A percentile compares a stretch with the other conserved stretches of the same genome.
Conservation (phyloP, 2,329 filamentous ascomycete species). For the Grosmannia penicillata region DNA sequence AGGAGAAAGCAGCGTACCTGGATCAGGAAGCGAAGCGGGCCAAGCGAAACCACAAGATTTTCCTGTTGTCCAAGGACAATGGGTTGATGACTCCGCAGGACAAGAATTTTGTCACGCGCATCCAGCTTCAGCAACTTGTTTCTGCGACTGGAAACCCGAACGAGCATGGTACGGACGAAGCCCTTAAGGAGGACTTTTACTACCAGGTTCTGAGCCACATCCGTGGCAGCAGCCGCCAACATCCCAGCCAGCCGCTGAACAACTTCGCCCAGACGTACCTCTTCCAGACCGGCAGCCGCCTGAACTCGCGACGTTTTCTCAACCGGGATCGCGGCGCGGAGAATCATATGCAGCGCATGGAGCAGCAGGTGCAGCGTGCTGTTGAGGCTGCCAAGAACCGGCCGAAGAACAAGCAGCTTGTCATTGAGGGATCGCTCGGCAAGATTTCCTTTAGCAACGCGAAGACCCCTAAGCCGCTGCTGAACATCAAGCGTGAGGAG, state of each 20-base stretch:
- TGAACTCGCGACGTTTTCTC: conserved; percentile 59
- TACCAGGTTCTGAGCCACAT: conserved; percentile 97
- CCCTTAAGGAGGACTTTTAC: conserved; percentile 88
- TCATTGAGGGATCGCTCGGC: conserved; percentile 88
- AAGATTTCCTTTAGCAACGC: conserved; percentile 99
- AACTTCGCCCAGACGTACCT: conserved; percentile 97
- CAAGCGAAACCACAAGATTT: conserved; percentile 97
- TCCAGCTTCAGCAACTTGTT: conserved; percentile 91
- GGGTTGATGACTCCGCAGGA: conserved; percentile 98
- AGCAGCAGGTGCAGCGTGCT: conserved; percentile 93
- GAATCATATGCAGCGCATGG: conserved; percentile 97
- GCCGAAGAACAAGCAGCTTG: conserved; percentile 93
- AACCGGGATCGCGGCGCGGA: conserved; percentile 58
- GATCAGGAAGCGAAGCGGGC: conserved; percentile 88
- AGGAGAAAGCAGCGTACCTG: conserved; percentile 70
- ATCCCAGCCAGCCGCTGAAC: conserved; percentile 82
- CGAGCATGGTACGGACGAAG: conserved; percentile 65
- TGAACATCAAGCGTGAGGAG: conserved; percentile 88
- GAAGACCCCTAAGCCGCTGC: conserved; percentile 85
- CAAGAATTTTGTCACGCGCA: conserved; percentile 98
- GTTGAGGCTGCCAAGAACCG: conserved; percentile 96
- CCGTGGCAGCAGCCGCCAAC: conserved; percentile 73
- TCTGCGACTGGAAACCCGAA: conserved; percentile 78
- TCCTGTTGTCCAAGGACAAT: conserved; percentile 82
- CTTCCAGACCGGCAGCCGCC: conserved; percentile 80